A percentile compares a stretch with the other conserved stretches of the same genome.
These are phyloP conservation scores for Coriolopsis trogii DNA, from an alignment of 1,284 basidiomycete genomes.

Conservation along the genomic window DNA sequence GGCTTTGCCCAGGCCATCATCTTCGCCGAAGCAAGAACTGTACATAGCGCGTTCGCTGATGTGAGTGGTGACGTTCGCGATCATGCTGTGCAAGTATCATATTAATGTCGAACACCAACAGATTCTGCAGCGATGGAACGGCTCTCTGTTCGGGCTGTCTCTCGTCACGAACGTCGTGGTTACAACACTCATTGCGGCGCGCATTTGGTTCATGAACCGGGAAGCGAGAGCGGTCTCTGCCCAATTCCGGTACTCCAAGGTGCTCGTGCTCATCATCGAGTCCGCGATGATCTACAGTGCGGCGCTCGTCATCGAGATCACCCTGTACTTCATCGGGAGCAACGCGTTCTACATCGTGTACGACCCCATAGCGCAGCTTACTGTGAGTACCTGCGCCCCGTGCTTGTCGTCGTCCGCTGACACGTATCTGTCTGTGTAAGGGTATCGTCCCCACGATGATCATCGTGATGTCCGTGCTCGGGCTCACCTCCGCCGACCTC, in stretches of 20 bases:
- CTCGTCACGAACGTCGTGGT: conserved; percentile 41
- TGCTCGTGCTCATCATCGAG: conserved; percentile 42
- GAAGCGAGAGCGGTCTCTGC: conserved; percentile 16
- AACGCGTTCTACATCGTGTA: conserved; percentile 46
- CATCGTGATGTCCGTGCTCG: conserved; percentile 37
- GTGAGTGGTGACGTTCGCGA: not conserved
- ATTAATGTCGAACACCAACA: not conserved
- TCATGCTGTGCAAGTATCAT: no score
- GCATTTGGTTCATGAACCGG: conserved; percentile 39
- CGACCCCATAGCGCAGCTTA: conserved; percentile 43
- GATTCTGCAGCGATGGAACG: conserved; percentile 37
- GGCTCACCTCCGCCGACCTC: conserved; percentile 36
- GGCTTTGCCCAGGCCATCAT: conserved; percentile 40
- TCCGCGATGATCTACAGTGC: conserved; percentile 43
- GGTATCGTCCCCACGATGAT: conserved; percentile 38
- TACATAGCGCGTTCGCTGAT: conserved; percentile 39
- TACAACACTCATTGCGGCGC: conserved; percentile 37
- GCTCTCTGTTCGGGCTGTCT: conserved; percentile 41
- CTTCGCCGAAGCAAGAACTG: conserved; percentile 35
- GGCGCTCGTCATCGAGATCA: conserved; percentile 41
- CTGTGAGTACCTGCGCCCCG: conserved; percentile 28
- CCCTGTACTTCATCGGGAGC: conserved; percentile 39
- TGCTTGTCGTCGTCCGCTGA: not conserved
- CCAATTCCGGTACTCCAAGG: conserved; percentile 35
- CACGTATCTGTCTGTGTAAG: conserved; percentile 8